Evolutionary conservation across 129 eudicot species (phyloP).

Genomic region (Sambucus nigra): DNA sequence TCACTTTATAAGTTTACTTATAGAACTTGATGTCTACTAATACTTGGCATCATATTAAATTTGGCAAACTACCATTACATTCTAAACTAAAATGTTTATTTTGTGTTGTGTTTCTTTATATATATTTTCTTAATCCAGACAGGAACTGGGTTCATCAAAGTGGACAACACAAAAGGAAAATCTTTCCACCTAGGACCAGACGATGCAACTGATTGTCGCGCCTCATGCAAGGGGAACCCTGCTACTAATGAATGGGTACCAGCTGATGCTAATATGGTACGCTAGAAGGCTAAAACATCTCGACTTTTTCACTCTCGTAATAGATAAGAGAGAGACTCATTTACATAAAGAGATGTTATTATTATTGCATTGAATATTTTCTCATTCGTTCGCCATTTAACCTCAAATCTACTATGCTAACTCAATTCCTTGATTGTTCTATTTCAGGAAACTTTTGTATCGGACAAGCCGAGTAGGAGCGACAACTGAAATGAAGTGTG

Average conservation of each 20-base stretch:
- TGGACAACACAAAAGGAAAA: slow-evolving; percentile 34
- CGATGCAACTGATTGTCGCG: slow-evolving; percentile 28
- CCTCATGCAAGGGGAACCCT: slow-evolving; percentile 76
- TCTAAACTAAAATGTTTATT: not conserved
- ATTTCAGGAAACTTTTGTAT: slow-evolving; percentile 38
- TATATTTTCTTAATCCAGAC: slow-evolving; percentile 42
- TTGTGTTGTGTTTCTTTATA: not conserved
- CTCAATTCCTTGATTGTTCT: slow-evolving; percentile 1
- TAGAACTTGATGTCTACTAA: not conserved
- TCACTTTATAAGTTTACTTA: not conserved
- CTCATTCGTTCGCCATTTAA: not conserved
- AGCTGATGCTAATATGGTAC: slow-evolving; percentile 39
- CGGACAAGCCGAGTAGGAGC: slow-evolving; percentile 61
- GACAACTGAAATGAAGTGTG: slow-evolving; percentile 31
- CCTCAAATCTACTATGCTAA: not conserved
- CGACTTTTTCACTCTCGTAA: no score
- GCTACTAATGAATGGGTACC: slow-evolving; percentile 99
- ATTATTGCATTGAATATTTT: not conserved
- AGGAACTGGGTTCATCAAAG: slow-evolving; percentile 89
- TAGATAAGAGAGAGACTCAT: no score
- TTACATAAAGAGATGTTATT: no score
- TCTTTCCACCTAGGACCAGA: slow-evolving; percentile 43
- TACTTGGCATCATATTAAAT: not conserved
- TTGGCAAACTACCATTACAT: not conserved
- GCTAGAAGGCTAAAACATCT: no score